Conservation (phyloP, 306 rosid genomes). For the Fragaria vesca region DNA sequence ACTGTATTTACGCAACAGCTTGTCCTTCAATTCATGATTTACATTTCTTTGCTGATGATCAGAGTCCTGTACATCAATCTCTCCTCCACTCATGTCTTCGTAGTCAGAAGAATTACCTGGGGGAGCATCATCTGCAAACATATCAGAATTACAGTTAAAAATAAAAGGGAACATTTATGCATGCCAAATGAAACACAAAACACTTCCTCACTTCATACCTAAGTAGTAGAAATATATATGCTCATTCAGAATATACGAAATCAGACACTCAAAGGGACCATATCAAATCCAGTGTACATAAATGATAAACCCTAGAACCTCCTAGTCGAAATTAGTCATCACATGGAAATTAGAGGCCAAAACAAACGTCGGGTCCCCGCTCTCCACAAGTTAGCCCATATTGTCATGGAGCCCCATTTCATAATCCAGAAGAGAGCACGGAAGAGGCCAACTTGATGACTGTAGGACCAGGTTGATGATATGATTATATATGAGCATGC, state of each 20-base stretch:
- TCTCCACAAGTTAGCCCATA: background rate
- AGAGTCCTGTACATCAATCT: conserved; percentile 33
- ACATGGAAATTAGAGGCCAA: background rate
- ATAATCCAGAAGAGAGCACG: background rate
- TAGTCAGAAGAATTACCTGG: conserved; percentile 36
- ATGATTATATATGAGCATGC: background rate
- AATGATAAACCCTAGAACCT: background rate
- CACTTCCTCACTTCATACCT: background rate
- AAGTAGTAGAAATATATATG: background rate
- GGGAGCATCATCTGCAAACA: conserved; percentile 34
- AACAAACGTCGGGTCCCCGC: background rate
- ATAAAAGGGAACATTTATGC: background rate
- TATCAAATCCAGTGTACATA: background rate
- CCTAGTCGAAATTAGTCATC: background rate
- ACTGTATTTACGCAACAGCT: conserved; percentile 53
- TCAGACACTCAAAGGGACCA: background rate
- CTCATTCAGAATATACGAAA: background rate
- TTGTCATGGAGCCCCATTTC: background rate
- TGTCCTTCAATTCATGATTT: conserved; percentile 59
- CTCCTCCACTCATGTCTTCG: conserved; percentile 42
- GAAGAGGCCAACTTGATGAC: background rate
- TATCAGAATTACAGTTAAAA: background rate
- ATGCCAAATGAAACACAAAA: background rate
- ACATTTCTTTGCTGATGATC: conserved; percentile 22
- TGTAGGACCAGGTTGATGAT: background rate